Conservation (phyloP, 2,329 filamentous ascomycete species). For the Stachybotrys chlorohalonatus region DNA sequence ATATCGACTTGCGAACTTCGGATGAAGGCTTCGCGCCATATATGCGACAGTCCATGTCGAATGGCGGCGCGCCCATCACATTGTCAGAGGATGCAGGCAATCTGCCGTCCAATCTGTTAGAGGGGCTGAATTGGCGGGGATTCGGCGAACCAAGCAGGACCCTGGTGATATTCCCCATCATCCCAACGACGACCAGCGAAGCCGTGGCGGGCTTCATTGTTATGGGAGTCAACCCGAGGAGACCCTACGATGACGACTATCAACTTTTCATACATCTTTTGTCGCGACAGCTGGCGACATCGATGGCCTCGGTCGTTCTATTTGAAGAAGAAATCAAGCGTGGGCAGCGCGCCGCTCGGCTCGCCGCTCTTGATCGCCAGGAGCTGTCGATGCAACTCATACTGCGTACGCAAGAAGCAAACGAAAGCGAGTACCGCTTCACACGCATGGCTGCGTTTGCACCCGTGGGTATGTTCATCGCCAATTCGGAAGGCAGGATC, state of each 20-base stretch:
- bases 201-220: constrained; percentile 69
- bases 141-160: constrained; percentile 62
- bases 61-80: constrained; percentile 55
- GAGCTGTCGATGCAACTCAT: constrained; percentile 69
- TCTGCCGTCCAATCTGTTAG: constrained; percentile 53
- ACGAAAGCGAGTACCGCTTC: constrained; percentile 67
- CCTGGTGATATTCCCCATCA: constrained; percentile 69
- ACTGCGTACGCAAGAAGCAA: constrained; percentile 51
- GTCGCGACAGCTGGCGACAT: constrained; percentile 67
- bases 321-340: constrained; percentile 77
- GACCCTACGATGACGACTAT: constrained; percentile 75
- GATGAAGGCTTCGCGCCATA: constrained; percentile 67
- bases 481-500: constrained; percentile 60
- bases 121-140: constrained; percentile 60
- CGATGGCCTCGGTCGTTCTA: constrained; percentile 70
- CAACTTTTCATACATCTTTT: constrained; percentile 67
- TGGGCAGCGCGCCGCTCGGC: constrained; percentile 61
- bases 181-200: constrained; percentile 63
- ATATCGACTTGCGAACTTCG: constrained; percentile 60
- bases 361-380: constrained; percentile 68
- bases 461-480: constrained; percentile 78
- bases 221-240: constrained; percentile 67
- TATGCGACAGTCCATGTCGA: constrained; percentile 64
- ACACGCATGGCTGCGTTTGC: constrained; percentile 79
- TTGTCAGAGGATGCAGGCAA: constrained; percentile 59